phyloP scores from a whole-genome alignment of 345 rosid species.

The Erodium maritimum region DNA sequence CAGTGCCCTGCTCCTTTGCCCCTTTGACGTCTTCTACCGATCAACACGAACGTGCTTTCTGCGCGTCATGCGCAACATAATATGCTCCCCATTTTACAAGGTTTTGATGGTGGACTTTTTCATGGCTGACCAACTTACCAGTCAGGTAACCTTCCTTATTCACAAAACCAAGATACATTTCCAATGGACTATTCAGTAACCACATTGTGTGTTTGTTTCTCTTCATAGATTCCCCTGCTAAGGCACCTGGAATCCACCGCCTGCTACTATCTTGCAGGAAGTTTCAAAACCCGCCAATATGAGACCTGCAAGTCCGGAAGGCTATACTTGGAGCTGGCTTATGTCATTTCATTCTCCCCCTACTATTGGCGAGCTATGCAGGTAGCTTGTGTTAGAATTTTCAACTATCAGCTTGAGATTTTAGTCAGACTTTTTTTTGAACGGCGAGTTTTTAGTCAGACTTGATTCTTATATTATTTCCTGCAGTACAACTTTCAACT shows the following conservation, averaged over 20 bases:
- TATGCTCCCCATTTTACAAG: conserved; percentile 81
- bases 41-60: conserved; percentile 78
- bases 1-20: conserved; percentile 51
- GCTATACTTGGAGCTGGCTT: conserved; percentile 57
- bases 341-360: conserved; percentile 72
- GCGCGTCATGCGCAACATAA: conserved; percentile 62
- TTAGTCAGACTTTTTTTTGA: no score
- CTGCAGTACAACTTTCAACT: no score
- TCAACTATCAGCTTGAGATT: no score
- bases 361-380: conserved; percentile 98
- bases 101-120: conserved; percentile 89
- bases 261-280: conserved; percentile 72
- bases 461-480: no score
- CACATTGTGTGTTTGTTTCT: neutral
- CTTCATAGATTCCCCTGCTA: conserved; percentile 58
- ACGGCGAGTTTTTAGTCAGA: no score
- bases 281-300: conserved; percentile 50
- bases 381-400: no score
- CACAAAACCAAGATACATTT: no score
- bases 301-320: conserved; percentile 60
- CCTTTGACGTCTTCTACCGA: conserved; percentile 67
- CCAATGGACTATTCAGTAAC: no score
- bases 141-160: conserved; percentile 50
- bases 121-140: conserved; percentile 97
- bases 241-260: conserved; percentile 78